phyloP scores from a whole-genome alignment of 1,139 yeast species.

The Lodderomyces theae region DNA sequence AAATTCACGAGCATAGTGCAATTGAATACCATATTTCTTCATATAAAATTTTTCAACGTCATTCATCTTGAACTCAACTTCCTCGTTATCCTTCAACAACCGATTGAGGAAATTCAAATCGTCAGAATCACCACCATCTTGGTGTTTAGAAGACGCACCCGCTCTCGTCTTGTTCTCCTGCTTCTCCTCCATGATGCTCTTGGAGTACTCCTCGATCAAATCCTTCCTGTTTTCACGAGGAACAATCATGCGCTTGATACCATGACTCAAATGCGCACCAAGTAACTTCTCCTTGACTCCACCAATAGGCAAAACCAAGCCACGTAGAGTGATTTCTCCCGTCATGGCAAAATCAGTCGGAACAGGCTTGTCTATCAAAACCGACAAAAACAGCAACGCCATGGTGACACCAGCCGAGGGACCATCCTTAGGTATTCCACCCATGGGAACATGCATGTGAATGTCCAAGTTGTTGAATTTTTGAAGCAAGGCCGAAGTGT shows the following conservation, averaged over 20 bases:
- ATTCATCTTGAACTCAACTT: constrained; percentile 26
- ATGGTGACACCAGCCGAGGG: constrained; percentile 94
- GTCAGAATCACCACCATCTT: background rate
- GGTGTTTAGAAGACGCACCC: background rate
- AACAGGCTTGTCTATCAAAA: constrained; percentile 65
- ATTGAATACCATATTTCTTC: constrained; percentile 52
- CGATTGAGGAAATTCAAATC: constrained; percentile 26
- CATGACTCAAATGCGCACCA: constrained; percentile 73
- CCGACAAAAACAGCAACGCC: constrained; percentile 75
- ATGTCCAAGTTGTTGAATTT: constrained; percentile 56
- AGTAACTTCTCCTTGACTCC: constrained; percentile 82
- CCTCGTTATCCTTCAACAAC: constrained; percentile 37
- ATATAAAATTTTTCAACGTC: constrained; percentile 48
- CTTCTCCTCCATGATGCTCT: constrained; percentile 17
- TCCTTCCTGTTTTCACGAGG: constrained; percentile 74
- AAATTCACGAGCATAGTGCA: constrained; percentile 70
- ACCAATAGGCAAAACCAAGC: constrained; percentile 85
- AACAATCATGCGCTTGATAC: constrained; percentile 54
- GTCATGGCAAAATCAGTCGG: constrained; percentile 82
- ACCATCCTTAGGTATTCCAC: constrained; percentile 86
- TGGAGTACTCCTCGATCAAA: constrained; percentile 57
- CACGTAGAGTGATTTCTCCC: constrained; percentile 86
- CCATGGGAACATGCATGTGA: constrained; percentile 88
- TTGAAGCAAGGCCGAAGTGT: constrained; percentile 24
- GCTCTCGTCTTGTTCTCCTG: background rate